Conservation (phyloP, 2,329 filamentous ascomycete genomes). For the Macrophomina phaseolina region DNA sequence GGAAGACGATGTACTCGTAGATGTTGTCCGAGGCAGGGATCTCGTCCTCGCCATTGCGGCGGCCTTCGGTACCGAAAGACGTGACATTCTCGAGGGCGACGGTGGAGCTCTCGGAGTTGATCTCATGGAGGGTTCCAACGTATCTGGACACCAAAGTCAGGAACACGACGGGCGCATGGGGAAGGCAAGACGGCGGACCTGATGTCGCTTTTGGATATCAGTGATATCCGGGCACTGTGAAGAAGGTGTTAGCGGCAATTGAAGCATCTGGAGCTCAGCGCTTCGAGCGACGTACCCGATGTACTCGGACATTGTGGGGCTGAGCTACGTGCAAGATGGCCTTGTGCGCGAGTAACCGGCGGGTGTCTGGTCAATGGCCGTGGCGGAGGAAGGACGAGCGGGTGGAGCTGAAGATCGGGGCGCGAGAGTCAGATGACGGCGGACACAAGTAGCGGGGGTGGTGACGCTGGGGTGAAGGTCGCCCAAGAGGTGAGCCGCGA, state of each 20-base stretch:
- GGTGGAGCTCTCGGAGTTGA: constrained; percentile 96
- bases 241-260: constrained; percentile 43
- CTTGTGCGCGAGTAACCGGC: constrained; percentile 13
- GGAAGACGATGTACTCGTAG: constrained; percentile 99
- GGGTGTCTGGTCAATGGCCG: constrained; percentile 32
- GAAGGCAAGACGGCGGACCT: constrained; percentile 67
- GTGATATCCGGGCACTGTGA: constrained; percentile 84
- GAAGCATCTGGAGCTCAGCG: constrained; percentile 31
- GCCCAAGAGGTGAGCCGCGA: constrained; percentile 20
- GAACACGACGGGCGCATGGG: neutral
- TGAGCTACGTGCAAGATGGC: constrained; percentile 25
- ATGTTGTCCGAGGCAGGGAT: constrained; percentile 83
- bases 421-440: constrained; percentile 8
- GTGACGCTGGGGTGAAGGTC: constrained; percentile 24
- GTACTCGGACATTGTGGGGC: constrained; percentile 62
- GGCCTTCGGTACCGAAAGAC: constrained; percentile 92
- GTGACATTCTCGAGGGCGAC: constrained; percentile 96
- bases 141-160: constrained; percentile 65
- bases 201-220: constrained; percentile 97
- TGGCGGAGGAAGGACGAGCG: constrained; percentile 33
- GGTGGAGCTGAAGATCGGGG: neutral
- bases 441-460: constrained; percentile 4
- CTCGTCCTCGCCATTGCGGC: constrained; percentile 79
- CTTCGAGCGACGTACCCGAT: constrained; percentile 59
- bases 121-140: constrained; percentile 93